Evolutionary conservation across 345 rosid genomes (phyloP).

Genomic region (Arabidopsis arenosa): DNA sequence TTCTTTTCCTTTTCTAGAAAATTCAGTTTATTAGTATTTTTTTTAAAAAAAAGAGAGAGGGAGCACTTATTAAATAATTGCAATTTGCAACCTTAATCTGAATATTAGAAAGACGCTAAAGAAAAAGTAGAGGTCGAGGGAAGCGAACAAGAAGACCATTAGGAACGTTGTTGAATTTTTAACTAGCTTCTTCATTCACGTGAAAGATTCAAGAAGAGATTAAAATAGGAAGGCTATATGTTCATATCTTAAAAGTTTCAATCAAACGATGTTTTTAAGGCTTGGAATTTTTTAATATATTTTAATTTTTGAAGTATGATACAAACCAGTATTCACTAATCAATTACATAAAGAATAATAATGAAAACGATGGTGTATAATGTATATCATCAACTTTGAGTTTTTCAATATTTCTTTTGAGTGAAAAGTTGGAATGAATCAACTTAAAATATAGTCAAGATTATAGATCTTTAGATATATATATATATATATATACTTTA

Average conservation of each 20-base stretch:
- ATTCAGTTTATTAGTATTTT: not conserved
- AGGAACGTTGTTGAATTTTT: not conserved
- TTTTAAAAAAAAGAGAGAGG: no score
- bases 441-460: not conserved
- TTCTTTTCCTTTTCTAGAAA: not conserved
- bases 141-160: not conserved
- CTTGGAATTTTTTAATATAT: no score
- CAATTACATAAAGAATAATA: not conserved
- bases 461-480: no score
- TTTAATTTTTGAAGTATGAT: not conserved
- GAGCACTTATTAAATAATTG: not conserved
- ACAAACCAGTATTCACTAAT: not conserved
- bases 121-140: slow-evolving; percentile 1
- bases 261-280: not conserved
- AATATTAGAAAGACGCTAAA: not conserved
- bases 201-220: not conserved
- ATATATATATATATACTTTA: not conserved
- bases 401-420: not conserved
- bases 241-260: not conserved
- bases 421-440: not conserved
- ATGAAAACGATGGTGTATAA: not conserved
- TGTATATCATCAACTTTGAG: not conserved
- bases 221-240: not conserved
- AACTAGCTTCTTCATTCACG: not conserved
- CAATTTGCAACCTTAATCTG: not conserved